Evolutionary conservation across 192 early-diverging fungal species (phyloP).

Genomic region (Backusella psychrophila): DNA sequence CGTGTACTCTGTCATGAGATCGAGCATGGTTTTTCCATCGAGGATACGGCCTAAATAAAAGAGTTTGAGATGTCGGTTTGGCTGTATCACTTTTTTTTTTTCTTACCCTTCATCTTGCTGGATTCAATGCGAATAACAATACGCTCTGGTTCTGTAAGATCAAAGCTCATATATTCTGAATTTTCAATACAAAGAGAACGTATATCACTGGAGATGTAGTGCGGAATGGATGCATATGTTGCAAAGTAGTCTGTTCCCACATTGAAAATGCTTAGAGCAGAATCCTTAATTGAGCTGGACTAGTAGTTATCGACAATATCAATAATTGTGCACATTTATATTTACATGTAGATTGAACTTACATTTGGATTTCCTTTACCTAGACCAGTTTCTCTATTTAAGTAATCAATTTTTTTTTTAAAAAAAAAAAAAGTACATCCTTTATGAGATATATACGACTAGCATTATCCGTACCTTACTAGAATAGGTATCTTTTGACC

Average conservation of each 20-base stretch:
- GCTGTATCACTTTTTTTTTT: background rate
- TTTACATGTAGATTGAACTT: background rate
- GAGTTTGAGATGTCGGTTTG: background rate
- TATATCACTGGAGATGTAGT: slow-evolving; percentile 33
- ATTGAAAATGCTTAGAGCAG: slow-evolving; percentile 22
- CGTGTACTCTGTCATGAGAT: slow-evolving; percentile 37
- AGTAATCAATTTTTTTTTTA: background rate
- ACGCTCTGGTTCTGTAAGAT: slow-evolving; percentile 26
- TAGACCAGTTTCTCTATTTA: slow-evolving; percentile 35
- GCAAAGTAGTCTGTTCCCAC: slow-evolving; percentile 29
- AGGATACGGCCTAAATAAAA: slow-evolving; percentile 25
- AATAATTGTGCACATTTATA: background rate
- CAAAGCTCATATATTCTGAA: slow-evolving; percentile 36
- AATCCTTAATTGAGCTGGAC: slow-evolving; percentile 15
- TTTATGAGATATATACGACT: no score
- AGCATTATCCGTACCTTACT: slow-evolving; percentile 9
- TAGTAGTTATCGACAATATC: background rate
- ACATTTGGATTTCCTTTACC: slow-evolving; percentile 33
- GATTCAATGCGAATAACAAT: slow-evolving; percentile 27
- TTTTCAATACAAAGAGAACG: slow-evolving; percentile 32
- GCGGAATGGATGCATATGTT: slow-evolving; percentile 37
- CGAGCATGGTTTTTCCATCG: slow-evolving; percentile 29
- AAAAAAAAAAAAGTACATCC: background rate
- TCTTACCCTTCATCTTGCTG: background rate
- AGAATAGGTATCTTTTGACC: slow-evolving; percentile 40